Conservation (phyloP, 2,329 filamentous ascomycete genomes). For the Grosmannia serpens region DNA sequence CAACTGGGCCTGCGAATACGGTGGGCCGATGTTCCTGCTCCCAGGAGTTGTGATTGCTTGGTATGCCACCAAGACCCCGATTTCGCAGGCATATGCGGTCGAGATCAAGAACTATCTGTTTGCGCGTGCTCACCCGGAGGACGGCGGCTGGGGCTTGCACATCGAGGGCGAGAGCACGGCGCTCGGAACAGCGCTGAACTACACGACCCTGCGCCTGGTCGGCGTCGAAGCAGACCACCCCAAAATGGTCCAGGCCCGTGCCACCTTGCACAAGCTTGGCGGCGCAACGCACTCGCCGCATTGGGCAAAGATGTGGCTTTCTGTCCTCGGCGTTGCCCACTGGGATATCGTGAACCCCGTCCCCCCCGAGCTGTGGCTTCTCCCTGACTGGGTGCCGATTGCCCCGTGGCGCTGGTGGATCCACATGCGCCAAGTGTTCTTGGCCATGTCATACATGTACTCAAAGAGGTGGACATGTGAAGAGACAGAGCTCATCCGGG, state of each 20-base stretch:
- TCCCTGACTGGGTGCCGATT: conserved; percentile 83
- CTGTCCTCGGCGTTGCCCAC: conserved; percentile 65
- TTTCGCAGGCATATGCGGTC: conserved; percentile 65
- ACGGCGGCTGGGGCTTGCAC: conserved; percentile 96
- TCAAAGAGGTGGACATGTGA: conserved; percentile 72
- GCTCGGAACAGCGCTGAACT: conserved; percentile 85
- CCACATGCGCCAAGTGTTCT: conserved; percentile 92
- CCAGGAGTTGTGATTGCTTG: conserved; percentile 76
- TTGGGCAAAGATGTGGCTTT: conserved; percentile 96
- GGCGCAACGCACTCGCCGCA: conserved; percentile 77
- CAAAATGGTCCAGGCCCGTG: conserved; percentile 74
- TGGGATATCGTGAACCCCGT: conserved; percentile 95
- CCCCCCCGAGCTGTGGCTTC: conserved; percentile 84
- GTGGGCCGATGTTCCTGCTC: conserved; percentile 90
- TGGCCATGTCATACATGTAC: conserved; percentile 85
- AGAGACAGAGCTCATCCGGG: conserved; percentile 59
- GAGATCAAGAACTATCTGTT: conserved; percentile 92
- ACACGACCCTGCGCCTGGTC: conserved; percentile 66
- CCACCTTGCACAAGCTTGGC: conserved; percentile 71
- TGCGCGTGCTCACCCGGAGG: conserved; percentile 69
- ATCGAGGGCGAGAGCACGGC: conserved; percentile 88
- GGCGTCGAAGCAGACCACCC: conserved; percentile 77
- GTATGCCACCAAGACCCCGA: conserved; percentile 80
- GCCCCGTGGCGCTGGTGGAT: conserved; percentile 96
- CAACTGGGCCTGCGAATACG: conserved; percentile 96